These are phyloP conservation scores for Pelagophyceae sp. DNA, from an alignment of 352 stramenopile species.

Conservation along the genomic window DNA sequence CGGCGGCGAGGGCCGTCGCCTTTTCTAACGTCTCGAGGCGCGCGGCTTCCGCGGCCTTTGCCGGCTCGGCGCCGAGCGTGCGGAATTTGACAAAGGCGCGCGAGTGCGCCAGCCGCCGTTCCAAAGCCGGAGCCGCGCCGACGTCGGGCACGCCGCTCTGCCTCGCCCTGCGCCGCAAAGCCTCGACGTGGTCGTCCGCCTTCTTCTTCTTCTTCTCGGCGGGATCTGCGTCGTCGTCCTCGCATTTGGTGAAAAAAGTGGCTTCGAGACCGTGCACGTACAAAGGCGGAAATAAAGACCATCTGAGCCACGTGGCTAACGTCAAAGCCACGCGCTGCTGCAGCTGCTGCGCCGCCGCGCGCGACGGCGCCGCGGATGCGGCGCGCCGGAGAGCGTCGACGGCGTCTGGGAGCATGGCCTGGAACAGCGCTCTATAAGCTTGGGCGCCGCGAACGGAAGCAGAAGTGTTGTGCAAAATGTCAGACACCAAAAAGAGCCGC, in stretches of 20 bases:
- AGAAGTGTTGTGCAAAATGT: conserved; percentile 76
- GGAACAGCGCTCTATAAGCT: conserved; percentile 69
- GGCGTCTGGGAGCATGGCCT: conserved; percentile 63
- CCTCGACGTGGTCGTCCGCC: conserved; percentile 16
- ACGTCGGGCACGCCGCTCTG: not conserved
- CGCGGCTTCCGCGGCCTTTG: not conserved
- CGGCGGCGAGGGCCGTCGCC: not conserved
- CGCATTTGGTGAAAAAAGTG: conserved; percentile 19
- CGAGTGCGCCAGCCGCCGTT: not conserved
- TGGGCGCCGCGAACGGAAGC: conserved; percentile 73
- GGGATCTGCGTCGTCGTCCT: not conserved
- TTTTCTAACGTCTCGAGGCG: not conserved
- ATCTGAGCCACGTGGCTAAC: conserved; percentile 31
- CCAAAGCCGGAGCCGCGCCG: not conserved
- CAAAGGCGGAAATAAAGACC: conserved; percentile 37
- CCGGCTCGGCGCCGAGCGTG: not conserved
- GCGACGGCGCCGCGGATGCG: conserved; percentile 19
- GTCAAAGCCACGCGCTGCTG: conserved; percentile 30
- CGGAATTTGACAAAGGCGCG: conserved; percentile 3
- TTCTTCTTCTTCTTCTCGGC: conserved; percentile 21
- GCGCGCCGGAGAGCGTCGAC: conserved; percentile 33
- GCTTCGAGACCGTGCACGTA: conserved; percentile 35
- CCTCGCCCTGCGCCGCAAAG: not conserved
- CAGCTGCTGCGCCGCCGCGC: conserved; percentile 31
- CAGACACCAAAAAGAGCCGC: conserved; percentile 65